Evolutionary conservation across 2,329 filamentous ascomycete species (phyloP), one percentile per base, ranked within the genome.

Genomic region (Macroventuria anomochaeta): DNA sequence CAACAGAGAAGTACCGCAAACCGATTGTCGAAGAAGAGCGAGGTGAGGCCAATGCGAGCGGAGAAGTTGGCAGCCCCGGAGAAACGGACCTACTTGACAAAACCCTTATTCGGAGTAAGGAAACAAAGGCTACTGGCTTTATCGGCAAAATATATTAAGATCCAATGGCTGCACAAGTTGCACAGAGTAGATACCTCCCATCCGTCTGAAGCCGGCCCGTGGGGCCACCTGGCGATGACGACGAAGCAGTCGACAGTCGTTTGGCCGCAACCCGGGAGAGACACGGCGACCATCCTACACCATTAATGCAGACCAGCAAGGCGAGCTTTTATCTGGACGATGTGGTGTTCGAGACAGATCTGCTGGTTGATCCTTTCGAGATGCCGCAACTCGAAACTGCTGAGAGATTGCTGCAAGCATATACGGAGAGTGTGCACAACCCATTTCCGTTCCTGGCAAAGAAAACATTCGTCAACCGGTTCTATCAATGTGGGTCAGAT

Each of bases 301-400:
- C 36, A 1, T 36, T 36, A 2, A 42, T 59, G 39, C 53, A 59
- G 3, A 67, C 65, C 20, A 69, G 58, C 13, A 62, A 50, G 20
- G 56, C 43, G 20, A 68, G 46, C 42, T 69, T 62, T 42, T 77
- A 76, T 43, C 50, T 72, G 32, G 69, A 74, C 34, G 63, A 70
- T 17, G 55, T 71, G 18, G 21, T 18, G 11, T 29, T 65, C 7
- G 49, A 65, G 5, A 50, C 69, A 17, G 59, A 71, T 31, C 41
- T 57, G 23, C 41, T 48, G 37, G 62, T 56, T 12, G 60, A 53
- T 55, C 73, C 62, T 29, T 63, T 37, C 33, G 64, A 64, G n/a
- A 44, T 76, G 17, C 74, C 74, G 17, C 58, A 67, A 1, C 58
- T 64, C 34, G 53, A 63, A 3, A 58, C 53, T 10, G 73, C 69